phyloP scores from a whole-genome alignment of 2,329 filamentous ascomycete species.

The Fonsecaea erecta region DNA sequence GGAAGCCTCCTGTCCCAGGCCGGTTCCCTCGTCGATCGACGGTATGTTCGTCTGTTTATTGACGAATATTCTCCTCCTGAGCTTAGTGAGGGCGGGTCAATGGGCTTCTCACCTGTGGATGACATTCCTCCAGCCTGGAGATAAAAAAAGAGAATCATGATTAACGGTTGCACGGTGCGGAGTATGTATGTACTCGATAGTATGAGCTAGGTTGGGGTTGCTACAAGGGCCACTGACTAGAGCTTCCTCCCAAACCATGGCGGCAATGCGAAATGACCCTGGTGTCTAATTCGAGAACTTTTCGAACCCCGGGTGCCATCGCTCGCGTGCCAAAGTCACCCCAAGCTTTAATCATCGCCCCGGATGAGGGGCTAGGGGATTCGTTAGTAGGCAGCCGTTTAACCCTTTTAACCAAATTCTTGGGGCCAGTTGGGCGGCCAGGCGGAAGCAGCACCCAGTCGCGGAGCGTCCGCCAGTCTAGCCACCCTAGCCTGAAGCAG shows the following conservation, averaged over 20 bases:
- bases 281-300: neutral
- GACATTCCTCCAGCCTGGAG: neutral
- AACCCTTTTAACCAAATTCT: neutral
- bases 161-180: neutral
- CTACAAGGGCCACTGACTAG: neutral
- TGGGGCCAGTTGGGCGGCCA: slow-evolving; percentile 12
- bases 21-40: neutral
- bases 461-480: neutral
- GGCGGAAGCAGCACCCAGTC: slow-evolving; percentile 6
- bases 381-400: neutral
- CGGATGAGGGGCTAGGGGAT: neutral
- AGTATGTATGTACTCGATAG: too few relatives aligned
- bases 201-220: neutral
- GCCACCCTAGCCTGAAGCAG: slow-evolving; percentile 10
- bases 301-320: neutral
- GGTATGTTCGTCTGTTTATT: neutral
- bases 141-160: neutral
- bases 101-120: neutral
- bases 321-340: neutral
- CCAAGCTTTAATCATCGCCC: neutral
- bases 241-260: neutral
- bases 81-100: neutral
- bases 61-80: neutral
- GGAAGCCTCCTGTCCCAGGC: neutral
- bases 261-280: neutral